phyloP scores from a whole-genome alignment of 1,139 yeast species.

The Sugiyamaella neomexicana region DNA sequence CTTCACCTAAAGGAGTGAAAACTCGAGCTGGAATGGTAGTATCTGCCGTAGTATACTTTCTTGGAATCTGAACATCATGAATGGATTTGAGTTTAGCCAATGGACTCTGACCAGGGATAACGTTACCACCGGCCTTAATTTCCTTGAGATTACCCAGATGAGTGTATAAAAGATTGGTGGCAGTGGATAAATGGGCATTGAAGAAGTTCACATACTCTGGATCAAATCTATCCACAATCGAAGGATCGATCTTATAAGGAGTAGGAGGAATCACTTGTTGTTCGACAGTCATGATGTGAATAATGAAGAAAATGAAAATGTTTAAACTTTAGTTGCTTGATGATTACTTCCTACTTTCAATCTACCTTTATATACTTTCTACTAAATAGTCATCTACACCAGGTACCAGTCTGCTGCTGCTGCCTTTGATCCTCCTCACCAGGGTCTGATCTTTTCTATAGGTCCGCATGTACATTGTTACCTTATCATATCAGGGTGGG shows the following conservation, averaged over 20 bases:
- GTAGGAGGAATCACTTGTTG: conserved; percentile 21
- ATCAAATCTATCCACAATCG: conserved; percentile 37
- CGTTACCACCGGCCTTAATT: conserved; percentile 48
- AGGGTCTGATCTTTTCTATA: background rate
- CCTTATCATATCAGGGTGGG: background rate
- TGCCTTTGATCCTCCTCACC: background rate
- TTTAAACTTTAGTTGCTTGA: background rate
- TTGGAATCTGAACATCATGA: conserved; percentile 43
- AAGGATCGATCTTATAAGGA: conserved; percentile 26
- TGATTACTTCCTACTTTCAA: background rate
- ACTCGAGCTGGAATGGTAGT: conserved; percentile 44
- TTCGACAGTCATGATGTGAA: conserved; percentile 19
- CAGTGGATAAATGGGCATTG: conserved; percentile 36
- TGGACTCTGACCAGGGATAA: conserved; percentile 49
- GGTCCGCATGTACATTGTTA: background rate
- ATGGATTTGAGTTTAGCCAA: conserved; percentile 37
- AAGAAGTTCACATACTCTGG: conserved; percentile 46
- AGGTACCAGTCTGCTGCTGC: background rate
- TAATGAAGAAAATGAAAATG: background rate
- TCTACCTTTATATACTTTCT: conserved; percentile 7
- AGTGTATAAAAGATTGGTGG: conserved; percentile 45
- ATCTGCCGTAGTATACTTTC: conserved; percentile 40
- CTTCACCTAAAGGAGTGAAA: conserved; percentile 44
- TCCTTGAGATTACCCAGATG: conserved; percentile 45
- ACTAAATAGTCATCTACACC: background rate